phyloP scores from a whole-genome alignment of 1,284 basidiomycete genomes.

The Athelia sp. region DNA sequence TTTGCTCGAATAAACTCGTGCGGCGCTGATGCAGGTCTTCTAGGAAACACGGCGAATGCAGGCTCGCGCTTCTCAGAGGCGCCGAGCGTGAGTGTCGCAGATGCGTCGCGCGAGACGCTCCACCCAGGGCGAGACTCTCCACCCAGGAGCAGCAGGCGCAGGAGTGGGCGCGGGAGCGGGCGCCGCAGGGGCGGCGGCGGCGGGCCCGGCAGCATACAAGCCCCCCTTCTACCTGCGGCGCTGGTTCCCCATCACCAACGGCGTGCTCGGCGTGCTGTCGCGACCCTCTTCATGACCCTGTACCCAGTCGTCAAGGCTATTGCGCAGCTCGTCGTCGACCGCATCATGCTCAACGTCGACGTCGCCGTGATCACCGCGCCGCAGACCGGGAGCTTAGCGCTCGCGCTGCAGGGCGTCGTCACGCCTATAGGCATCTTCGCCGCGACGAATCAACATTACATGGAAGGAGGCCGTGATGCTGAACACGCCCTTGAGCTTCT shows the following conservation, averaged over 20 bases:
- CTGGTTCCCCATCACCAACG: slow-evolving; percentile 40
- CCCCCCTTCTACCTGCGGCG: slow-evolving; percentile 32
- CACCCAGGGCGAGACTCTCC: no score
- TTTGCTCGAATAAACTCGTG: no score
- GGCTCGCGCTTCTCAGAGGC: slow-evolving; percentile 26
- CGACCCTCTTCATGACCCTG: slow-evolving; percentile 58
- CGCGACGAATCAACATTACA: slow-evolving; percentile 50
- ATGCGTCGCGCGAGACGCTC: neutral
- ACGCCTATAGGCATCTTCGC: slow-evolving; percentile 56
- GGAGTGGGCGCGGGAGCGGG: slow-evolving; percentile 12
- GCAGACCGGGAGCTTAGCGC: slow-evolving; percentile 41
- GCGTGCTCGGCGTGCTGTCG: slow-evolving; percentile 39
- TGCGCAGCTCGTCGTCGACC: slow-evolving; percentile 55
- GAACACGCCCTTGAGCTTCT: slow-evolving; percentile 39
- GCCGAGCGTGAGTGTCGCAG: slow-evolving; percentile 3
- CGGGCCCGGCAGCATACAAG: slow-evolving; percentile 7
- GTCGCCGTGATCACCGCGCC: slow-evolving; percentile 44
- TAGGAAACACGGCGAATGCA: slow-evolving; percentile 28
- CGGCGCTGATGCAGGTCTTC: no score
- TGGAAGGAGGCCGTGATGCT: slow-evolving; percentile 46
- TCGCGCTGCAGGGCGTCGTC: slow-evolving; percentile 21
- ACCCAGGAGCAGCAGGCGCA: no score
- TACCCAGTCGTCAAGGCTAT: slow-evolving; percentile 64
- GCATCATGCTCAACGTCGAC: slow-evolving; percentile 45
- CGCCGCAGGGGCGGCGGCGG: slow-evolving; percentile 28